phyloP scores from a whole-genome alignment of 257 asterid genomes.

The Solanum rostratum region DNA sequence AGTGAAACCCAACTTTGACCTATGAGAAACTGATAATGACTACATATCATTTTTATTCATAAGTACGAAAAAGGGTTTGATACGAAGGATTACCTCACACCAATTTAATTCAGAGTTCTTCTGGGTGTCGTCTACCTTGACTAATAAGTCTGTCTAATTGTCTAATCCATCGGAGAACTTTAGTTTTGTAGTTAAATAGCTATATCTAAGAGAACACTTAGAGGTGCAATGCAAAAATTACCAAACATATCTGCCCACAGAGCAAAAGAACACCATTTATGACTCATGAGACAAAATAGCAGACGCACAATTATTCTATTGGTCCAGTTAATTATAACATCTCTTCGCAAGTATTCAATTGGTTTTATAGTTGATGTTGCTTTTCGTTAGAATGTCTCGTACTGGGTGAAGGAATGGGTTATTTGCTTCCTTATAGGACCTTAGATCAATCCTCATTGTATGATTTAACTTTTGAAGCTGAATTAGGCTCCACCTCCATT shows the following conservation, averaged over 20 bases:
- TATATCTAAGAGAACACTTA: background rate
- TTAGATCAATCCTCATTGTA: background rate
- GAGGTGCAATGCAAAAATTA: background rate
- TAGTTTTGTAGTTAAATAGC: background rate
- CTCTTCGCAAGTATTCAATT: background rate
- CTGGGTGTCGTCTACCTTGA: background rate
- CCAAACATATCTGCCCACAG: background rate
- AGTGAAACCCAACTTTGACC: background rate
- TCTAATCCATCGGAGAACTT: background rate
- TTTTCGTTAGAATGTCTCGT: background rate
- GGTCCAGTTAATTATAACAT: background rate
- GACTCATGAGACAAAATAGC: background rate
- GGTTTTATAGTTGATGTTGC: background rate
- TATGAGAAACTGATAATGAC: background rate
- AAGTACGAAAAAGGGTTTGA: background rate
- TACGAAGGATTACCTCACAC: background rate
- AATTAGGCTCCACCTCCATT: background rate
- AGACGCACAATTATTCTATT: background rate
- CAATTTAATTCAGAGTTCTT: background rate
- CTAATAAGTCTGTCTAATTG: background rate
- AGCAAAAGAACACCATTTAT: background rate
- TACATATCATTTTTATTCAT: background rate
- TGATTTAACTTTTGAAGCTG: background rate
- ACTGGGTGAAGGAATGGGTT: background rate
- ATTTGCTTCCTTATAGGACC: background rate